Evolutionary conservation across 352 stramenopile species (phyloP).

Genomic region (Thraustochytrium sp.): DNA sequence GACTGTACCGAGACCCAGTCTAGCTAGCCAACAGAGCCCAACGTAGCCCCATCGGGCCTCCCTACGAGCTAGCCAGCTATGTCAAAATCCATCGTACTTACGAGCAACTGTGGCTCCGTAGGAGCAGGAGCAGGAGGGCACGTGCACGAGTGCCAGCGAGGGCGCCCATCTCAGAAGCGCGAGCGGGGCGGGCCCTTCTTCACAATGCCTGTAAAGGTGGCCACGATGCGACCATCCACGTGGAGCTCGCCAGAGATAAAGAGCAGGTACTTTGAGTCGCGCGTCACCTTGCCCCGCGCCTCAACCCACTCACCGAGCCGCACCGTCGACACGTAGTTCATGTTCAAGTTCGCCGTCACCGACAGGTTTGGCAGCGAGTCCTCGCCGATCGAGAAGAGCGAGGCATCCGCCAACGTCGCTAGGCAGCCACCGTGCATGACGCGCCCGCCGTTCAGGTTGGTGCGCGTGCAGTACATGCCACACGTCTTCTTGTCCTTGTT

Average conservation of each 20-base stretch:
- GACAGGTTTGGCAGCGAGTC: not conserved
- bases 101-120: too few relatives aligned
- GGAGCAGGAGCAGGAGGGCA: too few relatives aligned
- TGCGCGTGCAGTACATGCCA: conserved; percentile 6
- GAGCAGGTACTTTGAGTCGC: conserved; percentile 1
- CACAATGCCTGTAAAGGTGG: conserved; percentile 11
- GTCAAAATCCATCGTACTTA: too few relatives aligned
- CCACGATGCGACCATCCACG: not conserved
- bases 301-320: conserved; percentile 20
- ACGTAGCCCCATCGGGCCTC: too few relatives aligned
- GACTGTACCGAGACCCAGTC: too few relatives aligned
- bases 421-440: conserved; percentile 16
- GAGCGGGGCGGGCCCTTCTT: not conserved
- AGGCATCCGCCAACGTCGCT: not conserved
- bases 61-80: too few relatives aligned
- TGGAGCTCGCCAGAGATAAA: conserved; percentile 23
- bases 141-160: too few relatives aligned
- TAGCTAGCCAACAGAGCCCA: too few relatives aligned
- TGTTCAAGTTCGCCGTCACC: conserved; percentile 31
- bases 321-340: conserved; percentile 16
- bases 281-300: not conserved
- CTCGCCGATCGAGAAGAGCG: not conserved
- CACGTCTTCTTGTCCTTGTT: not conserved
- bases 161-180: not conserved
- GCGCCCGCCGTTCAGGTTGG: not conserved